These are phyloP conservation scores for Cadophora luteo-olivacea DNA, from an alignment of 2,329 filamentous ascomycete genomes.

Conservation along the genomic window DNA sequence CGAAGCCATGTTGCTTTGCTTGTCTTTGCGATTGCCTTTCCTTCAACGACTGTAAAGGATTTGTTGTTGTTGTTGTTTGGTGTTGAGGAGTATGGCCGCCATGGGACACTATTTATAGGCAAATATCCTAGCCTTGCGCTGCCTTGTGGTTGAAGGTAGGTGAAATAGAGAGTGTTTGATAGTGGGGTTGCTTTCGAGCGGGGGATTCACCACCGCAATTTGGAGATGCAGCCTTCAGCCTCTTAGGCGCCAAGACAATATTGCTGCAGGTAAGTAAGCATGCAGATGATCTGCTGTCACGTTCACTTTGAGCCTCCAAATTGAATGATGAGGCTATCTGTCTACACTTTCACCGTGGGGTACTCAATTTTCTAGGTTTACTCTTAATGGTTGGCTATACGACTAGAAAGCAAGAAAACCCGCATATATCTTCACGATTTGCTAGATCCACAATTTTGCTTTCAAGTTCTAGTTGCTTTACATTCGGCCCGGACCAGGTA, in stretches of 20 bases:
- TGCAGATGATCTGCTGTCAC: background rate
- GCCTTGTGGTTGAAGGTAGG: background rate
- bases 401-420: too few species aligned
- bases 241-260: background rate
- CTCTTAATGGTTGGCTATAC: too few species aligned
- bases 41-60: background rate
- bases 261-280: background rate
- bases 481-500: too few species aligned
- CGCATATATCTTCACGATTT: too few species aligned
- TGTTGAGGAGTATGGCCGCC: background rate
- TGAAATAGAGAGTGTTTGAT: background rate
- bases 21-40: background rate
- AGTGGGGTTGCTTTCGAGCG: background rate
- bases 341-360: too few species aligned
- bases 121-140: background rate
- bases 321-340: background rate
- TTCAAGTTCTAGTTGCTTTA: too few species aligned
- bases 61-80: background rate
- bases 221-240: constrained; percentile 1
- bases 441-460: too few species aligned
- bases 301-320: background rate
- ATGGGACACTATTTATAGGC: background rate
- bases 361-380: too few species aligned
- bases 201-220: background rate
- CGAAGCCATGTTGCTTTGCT: background rate